phyloP scores from a whole-genome alignment of 768 basidiomycete species.

The Tulasnella sp. region DNA sequence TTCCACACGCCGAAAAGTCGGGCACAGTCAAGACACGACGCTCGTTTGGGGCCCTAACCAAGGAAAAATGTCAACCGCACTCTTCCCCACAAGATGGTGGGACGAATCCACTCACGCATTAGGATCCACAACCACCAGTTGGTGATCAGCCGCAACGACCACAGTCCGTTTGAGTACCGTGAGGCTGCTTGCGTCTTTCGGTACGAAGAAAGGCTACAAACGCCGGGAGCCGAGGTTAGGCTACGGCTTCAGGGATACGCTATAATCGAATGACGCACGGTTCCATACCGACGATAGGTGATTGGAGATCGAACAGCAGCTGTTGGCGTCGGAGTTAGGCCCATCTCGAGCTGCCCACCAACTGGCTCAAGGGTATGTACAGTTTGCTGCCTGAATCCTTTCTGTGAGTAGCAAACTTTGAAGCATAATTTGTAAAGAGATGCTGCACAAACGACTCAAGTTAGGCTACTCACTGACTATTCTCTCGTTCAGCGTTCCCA shows the following conservation, averaged over 20 bases:
- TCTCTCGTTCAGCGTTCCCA: constrained; percentile 46
- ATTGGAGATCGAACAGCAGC: not conserved
- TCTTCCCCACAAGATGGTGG: not conserved
- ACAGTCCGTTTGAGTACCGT: constrained; percentile 53
- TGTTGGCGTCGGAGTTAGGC: not conserved
- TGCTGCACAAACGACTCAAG: not conserved
- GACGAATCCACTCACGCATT: constrained; percentile 44
- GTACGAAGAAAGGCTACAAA: constrained; percentile 55
- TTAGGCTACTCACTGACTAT: constrained; percentile 44
- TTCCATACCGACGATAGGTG: constrained; percentile 51
- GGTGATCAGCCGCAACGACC: constrained; percentile 56
- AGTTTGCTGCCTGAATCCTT: constrained; percentile 51
- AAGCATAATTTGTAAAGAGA: not conserved
- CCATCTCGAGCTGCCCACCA: constrained; percentile 9
- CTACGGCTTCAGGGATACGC: not conserved
- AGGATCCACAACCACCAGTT: constrained; percentile 59
- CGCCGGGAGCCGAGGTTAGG: not conserved
- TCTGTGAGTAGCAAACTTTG: constrained; percentile 62
- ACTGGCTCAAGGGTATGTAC: constrained; percentile 56
- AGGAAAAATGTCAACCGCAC: not conserved
- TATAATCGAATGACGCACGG: constrained; percentile 38
- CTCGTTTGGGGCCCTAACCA: not conserved
- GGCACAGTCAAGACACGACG: constrained; percentile 42
- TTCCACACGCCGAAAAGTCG: constrained; percentile 41
- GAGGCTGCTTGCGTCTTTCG: constrained; percentile 60